Evolutionary conservation across 164 flowering plant species (phyloP), one percentile per base, ranked within the genome.

Genomic region (Liriodendron chinense): DNA sequence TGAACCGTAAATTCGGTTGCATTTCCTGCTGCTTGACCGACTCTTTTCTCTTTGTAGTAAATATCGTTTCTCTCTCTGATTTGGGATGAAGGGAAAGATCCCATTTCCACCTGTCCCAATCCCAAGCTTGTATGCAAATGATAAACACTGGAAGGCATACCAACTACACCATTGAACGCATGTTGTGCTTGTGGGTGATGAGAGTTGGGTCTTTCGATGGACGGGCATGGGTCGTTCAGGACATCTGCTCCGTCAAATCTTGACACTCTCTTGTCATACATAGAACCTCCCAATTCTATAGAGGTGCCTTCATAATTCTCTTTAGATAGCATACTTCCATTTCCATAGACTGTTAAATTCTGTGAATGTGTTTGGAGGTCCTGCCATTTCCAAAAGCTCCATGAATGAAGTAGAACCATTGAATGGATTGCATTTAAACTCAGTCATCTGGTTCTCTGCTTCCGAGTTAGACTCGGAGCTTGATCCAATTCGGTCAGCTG

Each of bases 401-500:
- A 48, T 77, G 72, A 80, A 82, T 74, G 78, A 74, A 34, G 77
- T 34, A 18, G 68, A 68, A 69, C 43, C 67, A 8, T 64, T 65
- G 34, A 65, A 62, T 49, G 22, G 62, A 48, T 77, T 76, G 49
- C 76, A 47, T 63, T 70, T 80, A 75, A 70, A 71, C 3, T 72
- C 49, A 1, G 66, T 70, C n/a, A 71, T 72, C 69, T 68, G 78
- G 72, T 85, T 87, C 74, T 87, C 91, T 73, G 74, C 82, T 80
- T 87, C 90, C 34, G 89, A 86, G 72, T 86, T 86, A 80, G 90
- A 88, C 9, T 83, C 90, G 57, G 90, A 82, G 75, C 74, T 82
- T n/a, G 89, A 89, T 80, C 80, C 80, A 47, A 75, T 70, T 50
- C 78, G 84, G 80, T 82, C 86, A 73, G 47, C 56, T 23, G 69